These are phyloP conservation scores for Stachybotrys echinatus DNA, from an alignment of 2,329 filamentous ascomycete genomes.

Conservation along the genomic window DNA sequence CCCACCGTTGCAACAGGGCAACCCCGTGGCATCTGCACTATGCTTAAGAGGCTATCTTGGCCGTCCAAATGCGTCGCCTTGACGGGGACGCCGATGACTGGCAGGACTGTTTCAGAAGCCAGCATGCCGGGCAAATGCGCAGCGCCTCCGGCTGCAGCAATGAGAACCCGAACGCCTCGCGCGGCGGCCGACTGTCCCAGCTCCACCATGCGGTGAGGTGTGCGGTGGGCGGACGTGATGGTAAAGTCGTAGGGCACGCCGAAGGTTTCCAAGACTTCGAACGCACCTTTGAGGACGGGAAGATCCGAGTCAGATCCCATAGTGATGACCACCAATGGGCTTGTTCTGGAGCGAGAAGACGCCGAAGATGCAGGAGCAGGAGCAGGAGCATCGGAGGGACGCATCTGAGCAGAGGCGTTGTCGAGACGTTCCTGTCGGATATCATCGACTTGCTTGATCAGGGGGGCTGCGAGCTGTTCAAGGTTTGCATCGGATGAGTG, in stretches of 20 bases:
- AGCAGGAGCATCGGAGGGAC: slow-evolving; percentile 18
- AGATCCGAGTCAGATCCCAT: slow-evolving; percentile 83
- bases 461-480: slow-evolving; percentile 53
- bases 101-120: slow-evolving; percentile 63
- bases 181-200: slow-evolving; percentile 59
- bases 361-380: slow-evolving; percentile 6
- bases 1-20: slow-evolving; percentile 71
- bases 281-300: slow-evolving; percentile 57
- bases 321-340: slow-evolving; percentile 66
- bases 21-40: slow-evolving; percentile 73
- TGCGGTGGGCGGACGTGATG: slow-evolving; percentile 78
- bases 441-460: slow-evolving; percentile 60
- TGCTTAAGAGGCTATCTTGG: slow-evolving; percentile 64
- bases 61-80: slow-evolving; percentile 70
- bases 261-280: slow-evolving; percentile 64
- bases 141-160: slow-evolving; percentile 70
- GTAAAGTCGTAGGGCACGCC: slow-evolving; percentile 65
- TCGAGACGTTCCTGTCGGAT: slow-evolving; percentile 52
- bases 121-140: slow-evolving; percentile 73
- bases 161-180: slow-evolving; percentile 66
- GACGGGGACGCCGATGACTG: slow-evolving; percentile 73
- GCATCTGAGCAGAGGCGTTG: slow-evolving; percentile 30
- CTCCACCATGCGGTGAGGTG: slow-evolving; percentile 63
- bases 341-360: slow-evolving; percentile 19
- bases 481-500: slow-evolving; percentile 61